These are phyloP conservation scores for Sugiyamaella sp. DNA, from an alignment of 1,139 yeast species.

Conservation along the genomic window DNA sequence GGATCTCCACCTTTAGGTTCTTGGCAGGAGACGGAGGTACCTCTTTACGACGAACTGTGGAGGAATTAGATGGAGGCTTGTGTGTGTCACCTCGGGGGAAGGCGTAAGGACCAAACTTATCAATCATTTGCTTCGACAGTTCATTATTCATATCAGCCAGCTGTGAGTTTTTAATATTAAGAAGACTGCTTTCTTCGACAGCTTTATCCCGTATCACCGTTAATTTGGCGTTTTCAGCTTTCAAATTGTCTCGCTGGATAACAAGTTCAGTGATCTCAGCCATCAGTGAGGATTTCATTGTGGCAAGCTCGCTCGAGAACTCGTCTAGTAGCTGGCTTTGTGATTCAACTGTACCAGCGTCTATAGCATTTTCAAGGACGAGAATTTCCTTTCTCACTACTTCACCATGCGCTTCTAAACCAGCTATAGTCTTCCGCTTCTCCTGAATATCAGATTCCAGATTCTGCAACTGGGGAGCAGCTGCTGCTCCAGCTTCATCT, in stretches of 20 bases:
- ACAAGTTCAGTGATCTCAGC: slow-evolving; percentile 42
- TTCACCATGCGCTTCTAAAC: slow-evolving; percentile 40
- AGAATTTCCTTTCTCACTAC: slow-evolving; percentile 40
- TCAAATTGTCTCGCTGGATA: slow-evolving; percentile 40
- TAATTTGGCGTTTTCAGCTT: slow-evolving; percentile 39
- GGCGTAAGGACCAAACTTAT: slow-evolving; percentile 38
- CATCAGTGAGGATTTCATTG: slow-evolving; percentile 36
- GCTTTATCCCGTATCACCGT: slow-evolving; percentile 35
- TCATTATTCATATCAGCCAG: slow-evolving; percentile 45
- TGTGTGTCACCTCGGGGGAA: slow-evolving; percentile 13
- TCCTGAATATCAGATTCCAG: slow-evolving; percentile 38
- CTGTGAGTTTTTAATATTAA: slow-evolving; percentile 43
- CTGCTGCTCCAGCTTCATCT: slow-evolving; percentile 26
- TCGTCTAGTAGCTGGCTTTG: slow-evolving; percentile 34
- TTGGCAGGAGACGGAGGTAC: slow-evolving; percentile 11
- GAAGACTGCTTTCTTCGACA: slow-evolving; percentile 40
- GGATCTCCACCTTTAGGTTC: neutral
- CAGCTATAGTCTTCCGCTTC: slow-evolving; percentile 43
- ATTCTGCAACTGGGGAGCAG: slow-evolving; percentile 20
- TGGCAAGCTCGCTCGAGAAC: slow-evolving; percentile 35
- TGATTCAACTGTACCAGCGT: slow-evolving; percentile 25
- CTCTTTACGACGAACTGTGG: slow-evolving; percentile 11
- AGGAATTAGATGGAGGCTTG: neutral
- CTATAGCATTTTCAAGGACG: slow-evolving; percentile 34
- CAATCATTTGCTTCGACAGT: slow-evolving; percentile 42